phyloP scores from a whole-genome alignment of 768 basidiomycete species.

The Lanmaoa rubissima region DNA sequence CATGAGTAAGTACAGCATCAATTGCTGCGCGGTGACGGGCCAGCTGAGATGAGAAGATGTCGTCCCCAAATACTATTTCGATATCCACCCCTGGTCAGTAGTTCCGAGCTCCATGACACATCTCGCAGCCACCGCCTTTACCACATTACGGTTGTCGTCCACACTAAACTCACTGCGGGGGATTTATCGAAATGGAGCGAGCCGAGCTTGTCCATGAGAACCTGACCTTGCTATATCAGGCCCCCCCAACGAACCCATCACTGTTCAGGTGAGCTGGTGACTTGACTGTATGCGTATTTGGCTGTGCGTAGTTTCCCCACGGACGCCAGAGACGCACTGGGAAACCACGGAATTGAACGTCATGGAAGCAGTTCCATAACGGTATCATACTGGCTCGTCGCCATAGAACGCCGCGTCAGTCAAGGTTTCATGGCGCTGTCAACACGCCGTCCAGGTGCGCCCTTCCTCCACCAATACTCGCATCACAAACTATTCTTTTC shows the following conservation, averaged over 20 bases:
- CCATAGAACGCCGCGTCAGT: constrained; percentile 31
- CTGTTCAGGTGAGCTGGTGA: constrained; percentile 1
- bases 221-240: constrained; percentile 13
- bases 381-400: constrained; percentile 25
- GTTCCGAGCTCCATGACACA: constrained; percentile 24
- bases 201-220: constrained; percentile 19
- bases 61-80: constrained; percentile 12
- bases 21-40: constrained; percentile 14
- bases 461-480: constrained; percentile 15
- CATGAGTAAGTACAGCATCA: constrained; percentile 9
- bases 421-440: constrained; percentile 36
- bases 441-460: constrained; percentile 34
- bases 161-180: constrained; percentile 16
- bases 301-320: constrained; percentile 15
- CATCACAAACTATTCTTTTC: constrained; percentile 24
- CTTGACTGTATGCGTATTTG: constrained; percentile 1
- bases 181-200: constrained; percentile 3
- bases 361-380: constrained; percentile 31
- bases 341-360: constrained; percentile 22
- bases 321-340: constrained; percentile 11
- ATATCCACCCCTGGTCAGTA: constrained; percentile 8
- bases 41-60: constrained; percentile 22
- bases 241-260: constrained; percentile 7
- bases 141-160: constrained; percentile 16
- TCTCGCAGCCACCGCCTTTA: constrained; percentile 15